Base-by-base conservation (phyloP, 345 rosid genomes). In the Ailanthus altissimus region DNA sequence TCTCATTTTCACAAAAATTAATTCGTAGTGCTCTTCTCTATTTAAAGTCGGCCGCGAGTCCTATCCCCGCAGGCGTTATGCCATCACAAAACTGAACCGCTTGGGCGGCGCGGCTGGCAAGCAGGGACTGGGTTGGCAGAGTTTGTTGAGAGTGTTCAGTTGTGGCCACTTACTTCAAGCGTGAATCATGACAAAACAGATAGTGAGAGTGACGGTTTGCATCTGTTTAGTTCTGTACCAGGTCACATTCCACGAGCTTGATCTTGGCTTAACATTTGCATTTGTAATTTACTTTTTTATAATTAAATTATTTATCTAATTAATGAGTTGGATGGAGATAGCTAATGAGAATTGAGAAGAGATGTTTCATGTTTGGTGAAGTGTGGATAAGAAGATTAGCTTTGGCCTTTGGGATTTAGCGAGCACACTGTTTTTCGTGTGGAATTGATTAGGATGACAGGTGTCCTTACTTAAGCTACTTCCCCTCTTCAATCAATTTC, bases 321-420 rank as follows among this genome's bases (percentile, higher is more conserved):
- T 46, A 73, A 46, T 63, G 46, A 63, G 51, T 36, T n/a, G 26
- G 69, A 61, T 32, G 77, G 13, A 36, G 68, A 47, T n/a, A 18
- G 47, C n/a, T 15, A 8, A 13, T 13, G 15, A 12, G 7, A 21
- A n/a, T 15, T 15, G 53, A 10, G 5, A 11, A 54, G 43, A 20
- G 28, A 20, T 6, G 46, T 49, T 59, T 32, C 20, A 20, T 6
- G 46, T 49, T 59, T 32, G 67, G 58, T 73, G 28, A 58, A 25
- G 70, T 21, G 70, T 49, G 75, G 75, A 70, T 77, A 70, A 77
- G 75, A 77, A 77, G 63, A 70, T n/a, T 49, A 77, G 75, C 15
- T 70, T 58, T 51, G 38, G 69, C 47, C 25, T 6, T 13, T 36
- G 4, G 53, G 56, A 16, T 32, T 68, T 15, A 4, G 49, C 68